phyloP scores from a whole-genome alignment of 495 filamentous ascomycete species.

The Penicillium daleae region DNA sequence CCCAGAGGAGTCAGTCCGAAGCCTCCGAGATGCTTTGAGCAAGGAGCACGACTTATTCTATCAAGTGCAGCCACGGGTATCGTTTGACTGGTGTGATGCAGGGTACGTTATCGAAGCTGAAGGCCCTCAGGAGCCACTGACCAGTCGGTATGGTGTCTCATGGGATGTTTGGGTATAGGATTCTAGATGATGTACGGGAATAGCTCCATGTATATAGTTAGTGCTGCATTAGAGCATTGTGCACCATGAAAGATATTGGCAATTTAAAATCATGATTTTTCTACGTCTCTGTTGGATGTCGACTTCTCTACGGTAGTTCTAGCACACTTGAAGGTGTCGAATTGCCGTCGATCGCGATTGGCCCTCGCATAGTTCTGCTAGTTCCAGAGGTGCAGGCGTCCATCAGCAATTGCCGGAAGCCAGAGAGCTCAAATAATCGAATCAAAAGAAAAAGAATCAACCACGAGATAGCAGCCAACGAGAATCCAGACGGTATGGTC shows the following conservation, averaged over 20 bases:
- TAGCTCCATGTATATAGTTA: not conserved
- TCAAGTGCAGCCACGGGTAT: slow-evolving; percentile 49
- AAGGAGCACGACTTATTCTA: slow-evolving; percentile 62
- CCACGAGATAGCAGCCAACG: not conserved
- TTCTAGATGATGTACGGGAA: not conserved
- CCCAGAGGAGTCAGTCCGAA: slow-evolving; percentile 46
- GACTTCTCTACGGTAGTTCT: too few species aligned
- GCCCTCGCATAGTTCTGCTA: not conserved
- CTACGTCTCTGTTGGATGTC: too few species aligned
- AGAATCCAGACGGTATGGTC: not conserved
- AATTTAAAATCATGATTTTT: not conserved
- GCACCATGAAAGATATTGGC: not conserved
- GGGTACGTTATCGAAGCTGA: slow-evolving; percentile 65
- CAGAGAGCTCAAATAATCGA: not conserved
- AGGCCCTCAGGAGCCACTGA: slow-evolving; percentile 52
- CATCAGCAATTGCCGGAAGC: not conserved
- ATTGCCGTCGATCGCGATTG: not conserved
- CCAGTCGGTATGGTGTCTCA: slow-evolving; percentile 35
- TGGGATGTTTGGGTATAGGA: slow-evolving; percentile 41
- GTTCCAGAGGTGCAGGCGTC: not conserved
- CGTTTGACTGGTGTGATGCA: slow-evolving; percentile 59
- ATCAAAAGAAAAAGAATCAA: not conserved
- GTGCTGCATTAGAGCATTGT: not conserved
- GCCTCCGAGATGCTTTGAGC: slow-evolving; percentile 46
- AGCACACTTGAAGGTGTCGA: not conserved